These are phyloP conservation scores for Ganoderma boninense DNA, from an alignment of 1,284 basidiomycete species.

Conservation along the genomic window DNA sequence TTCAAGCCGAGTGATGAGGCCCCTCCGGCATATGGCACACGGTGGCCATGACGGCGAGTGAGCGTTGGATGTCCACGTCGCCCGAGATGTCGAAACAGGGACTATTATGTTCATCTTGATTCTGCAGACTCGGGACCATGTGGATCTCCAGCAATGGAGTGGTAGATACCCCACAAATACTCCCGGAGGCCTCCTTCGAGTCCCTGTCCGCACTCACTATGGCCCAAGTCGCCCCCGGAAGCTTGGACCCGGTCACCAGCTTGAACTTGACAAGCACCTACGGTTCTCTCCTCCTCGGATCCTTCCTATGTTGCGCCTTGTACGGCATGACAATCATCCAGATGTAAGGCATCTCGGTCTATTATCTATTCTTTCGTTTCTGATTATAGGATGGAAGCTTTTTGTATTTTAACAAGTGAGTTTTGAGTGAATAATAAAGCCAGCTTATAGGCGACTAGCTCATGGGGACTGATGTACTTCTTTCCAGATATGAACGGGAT, in stretches of 20 bases:
- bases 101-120: too few relatives aligned
- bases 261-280: conserved; percentile 4
- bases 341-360: neutral
- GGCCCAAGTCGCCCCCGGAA: neutral
- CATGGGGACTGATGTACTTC: neutral
- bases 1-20: too few relatives aligned
- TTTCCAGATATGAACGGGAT: neutral
- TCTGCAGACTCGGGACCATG: too few relatives aligned
- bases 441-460: neutral
- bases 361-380: neutral
- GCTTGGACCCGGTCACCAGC: neutral
- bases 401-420: neutral
- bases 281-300: conserved; percentile 7
- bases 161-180: too few relatives aligned
- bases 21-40: too few relatives aligned
- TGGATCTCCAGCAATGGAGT: too few relatives aligned
- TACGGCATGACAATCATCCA: conserved; percentile 2
- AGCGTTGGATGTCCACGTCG: too few relatives aligned
- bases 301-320: neutral
- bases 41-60: too few relatives aligned
- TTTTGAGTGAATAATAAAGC: neutral
- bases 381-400: neutral
- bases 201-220: too few relatives aligned
- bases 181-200: too few relatives aligned
- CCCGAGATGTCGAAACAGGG: too few relatives aligned